Base-by-base conservation (phyloP, 306 rosid species). In the Biancaea sappan region DNA sequence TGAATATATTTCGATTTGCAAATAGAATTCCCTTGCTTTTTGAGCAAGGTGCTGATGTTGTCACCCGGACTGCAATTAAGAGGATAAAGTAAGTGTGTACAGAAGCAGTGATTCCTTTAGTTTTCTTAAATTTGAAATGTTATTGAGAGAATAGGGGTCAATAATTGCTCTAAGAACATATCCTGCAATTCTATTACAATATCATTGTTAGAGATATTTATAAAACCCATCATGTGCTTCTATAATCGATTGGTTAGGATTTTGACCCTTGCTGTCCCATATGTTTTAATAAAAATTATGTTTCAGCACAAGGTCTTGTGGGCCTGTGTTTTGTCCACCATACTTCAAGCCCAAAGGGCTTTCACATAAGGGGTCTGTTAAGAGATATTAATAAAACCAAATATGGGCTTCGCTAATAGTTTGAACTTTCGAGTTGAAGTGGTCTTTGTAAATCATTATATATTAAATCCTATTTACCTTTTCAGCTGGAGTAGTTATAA, bases 21-120 rank as follows among this genome's bases (percentile, higher is more conserved):
- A 94, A 94, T 60, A 93, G 98, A 65, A 94, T 94, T 73, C 98
- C 98, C n/a, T 96, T 94, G 77, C 98, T 94, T 82, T 94, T 94
- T 74, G 98, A 94, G 94, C 98, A 94, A 87, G 98, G 98, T 56
- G 98, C 98, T 14, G 98, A 94, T 80, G 98, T 94, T 61, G 98
- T 94, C 61, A 94, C 97, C 77, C 84, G 98, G 83, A 94, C 94
- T 7, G 90, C 96, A 61, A 86, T 84, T n/a, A 91, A 91, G 90
- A 88, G 98, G 82, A 94, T 94, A 84, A 94, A 91, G 97, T 91
- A 83, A 69, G 92, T 68, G 13, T 32, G 48, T 13, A 12, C 37
- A 46, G 67, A 56, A 76, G 37, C 69, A 51, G 29, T 48, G 26
- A 73, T 69, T 70, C 61, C 11, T 43, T 34, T 44, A 21, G 29